Evolutionary conservation across 2,329 filamentous ascomycete species (phyloP).

Genomic region (Amauroascus niger): DNA sequence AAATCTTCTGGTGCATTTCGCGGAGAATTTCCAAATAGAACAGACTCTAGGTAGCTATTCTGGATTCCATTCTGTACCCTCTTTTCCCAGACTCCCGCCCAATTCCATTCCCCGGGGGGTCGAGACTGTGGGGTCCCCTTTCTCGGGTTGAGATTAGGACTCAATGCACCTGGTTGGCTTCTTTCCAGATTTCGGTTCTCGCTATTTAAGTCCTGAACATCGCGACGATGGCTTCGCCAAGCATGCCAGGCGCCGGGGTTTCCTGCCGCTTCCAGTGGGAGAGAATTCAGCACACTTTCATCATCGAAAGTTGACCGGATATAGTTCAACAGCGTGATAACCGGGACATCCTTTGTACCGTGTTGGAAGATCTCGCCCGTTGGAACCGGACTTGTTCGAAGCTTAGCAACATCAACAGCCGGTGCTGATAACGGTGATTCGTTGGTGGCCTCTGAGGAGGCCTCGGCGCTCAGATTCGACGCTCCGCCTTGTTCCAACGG

Average conservation of each 20-base stretch:
- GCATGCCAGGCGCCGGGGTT: conserved; percentile 92
- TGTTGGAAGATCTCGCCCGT: conserved; percentile 3
- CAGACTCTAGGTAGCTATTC: conserved; percentile 65
- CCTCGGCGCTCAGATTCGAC: not conserved
- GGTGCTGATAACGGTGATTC: not conserved
- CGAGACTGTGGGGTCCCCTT: conserved; percentile 41
- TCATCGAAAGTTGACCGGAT: conserved; percentile 74
- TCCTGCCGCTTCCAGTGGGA: conserved; percentile 72
- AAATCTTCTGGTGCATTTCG: conserved; percentile 55
- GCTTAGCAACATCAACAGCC: not conserved
- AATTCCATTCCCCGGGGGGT: conserved; percentile 82
- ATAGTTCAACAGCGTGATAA: conserved; percentile 65
- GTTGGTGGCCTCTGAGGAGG: not conserved
- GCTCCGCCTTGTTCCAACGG: not conserved
- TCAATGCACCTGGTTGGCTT: not conserved
- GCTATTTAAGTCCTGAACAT: not conserved
- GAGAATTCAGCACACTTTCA: conserved; percentile 62
- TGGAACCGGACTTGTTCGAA: conserved; percentile 16
- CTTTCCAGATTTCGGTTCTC: not conserved
- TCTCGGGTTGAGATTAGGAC: conserved; percentile 26
- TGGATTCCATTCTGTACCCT: conserved; percentile 71
- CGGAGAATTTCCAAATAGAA: conserved; percentile 60
- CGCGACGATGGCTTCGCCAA: conserved; percentile 63
- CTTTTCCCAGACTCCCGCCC: conserved; percentile 94
- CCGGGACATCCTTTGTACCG: conserved; percentile 38